phyloP scores from a whole-genome alignment of 305 asterid species.

The Rubia occidens region DNA sequence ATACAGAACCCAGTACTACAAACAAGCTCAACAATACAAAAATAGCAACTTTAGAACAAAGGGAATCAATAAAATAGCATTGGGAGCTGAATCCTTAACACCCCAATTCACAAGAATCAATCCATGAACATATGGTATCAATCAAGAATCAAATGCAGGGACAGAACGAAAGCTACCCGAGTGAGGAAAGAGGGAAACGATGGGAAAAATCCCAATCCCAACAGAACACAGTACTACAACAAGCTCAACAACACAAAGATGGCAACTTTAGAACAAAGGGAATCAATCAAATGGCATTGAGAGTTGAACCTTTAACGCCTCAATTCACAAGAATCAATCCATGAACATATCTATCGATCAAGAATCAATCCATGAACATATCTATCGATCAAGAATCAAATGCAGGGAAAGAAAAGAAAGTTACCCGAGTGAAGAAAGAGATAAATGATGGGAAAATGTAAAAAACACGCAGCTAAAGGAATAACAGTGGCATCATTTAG shows the following conservation, averaged over 20 bases:
- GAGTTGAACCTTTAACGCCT: slow-evolving; percentile 10
- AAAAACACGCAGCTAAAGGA: background rate
- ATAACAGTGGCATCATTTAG: slow-evolving; percentile 21
- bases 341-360: background rate
- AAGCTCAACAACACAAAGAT: background rate
- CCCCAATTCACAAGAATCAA: background rate
- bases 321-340: background rate
- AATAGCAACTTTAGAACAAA: background rate
- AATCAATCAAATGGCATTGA: background rate
- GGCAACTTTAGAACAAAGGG: background rate
- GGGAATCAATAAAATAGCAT: background rate
- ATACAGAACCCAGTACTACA: background rate
- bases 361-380: background rate
- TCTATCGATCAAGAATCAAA: background rate
- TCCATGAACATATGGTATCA: background rate
- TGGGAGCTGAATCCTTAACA: slow-evolving; percentile 10
- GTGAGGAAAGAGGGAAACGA: slow-evolving; percentile 7
- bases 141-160: background rate
- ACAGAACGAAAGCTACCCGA: slow-evolving; percentile 22
- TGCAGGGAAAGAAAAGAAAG: slow-evolving; percentile 10
- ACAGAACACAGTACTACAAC: background rate
- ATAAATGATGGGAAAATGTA: background rate
- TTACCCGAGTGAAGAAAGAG: slow-evolving; percentile 23
- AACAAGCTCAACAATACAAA: slow-evolving; percentile 1
- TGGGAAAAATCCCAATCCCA: background rate